Conservation (phyloP, 768 basidiomycete species). For the Russula griseocarnosa region DNA sequence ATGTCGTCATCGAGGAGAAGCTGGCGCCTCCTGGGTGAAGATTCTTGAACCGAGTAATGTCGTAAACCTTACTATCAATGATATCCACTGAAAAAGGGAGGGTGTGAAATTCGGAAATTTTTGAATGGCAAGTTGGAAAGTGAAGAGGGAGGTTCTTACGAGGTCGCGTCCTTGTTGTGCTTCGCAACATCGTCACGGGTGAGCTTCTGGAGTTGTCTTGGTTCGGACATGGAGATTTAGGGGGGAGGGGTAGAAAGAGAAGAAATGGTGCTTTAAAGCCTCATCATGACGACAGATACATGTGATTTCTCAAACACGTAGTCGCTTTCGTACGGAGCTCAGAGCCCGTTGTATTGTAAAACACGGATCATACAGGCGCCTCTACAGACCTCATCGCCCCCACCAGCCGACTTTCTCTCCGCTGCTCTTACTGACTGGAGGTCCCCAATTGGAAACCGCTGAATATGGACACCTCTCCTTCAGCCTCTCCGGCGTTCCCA, state of each 20-base stretch:
- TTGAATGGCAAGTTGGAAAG: neutral
- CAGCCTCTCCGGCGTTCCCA: constrained; percentile 53
- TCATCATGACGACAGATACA: neutral
- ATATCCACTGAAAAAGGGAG: constrained; percentile 67
- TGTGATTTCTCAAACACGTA: constrained; percentile 4
- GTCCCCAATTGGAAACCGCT: neutral
- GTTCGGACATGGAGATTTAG: constrained; percentile 29
- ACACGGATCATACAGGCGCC: too few species aligned
- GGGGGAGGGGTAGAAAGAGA: neutral
- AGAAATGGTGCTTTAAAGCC: neutral
- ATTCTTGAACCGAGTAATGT: constrained; percentile 72
- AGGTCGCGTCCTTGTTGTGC: constrained; percentile 77
- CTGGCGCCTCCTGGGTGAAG: constrained; percentile 81
- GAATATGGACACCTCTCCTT: constrained; percentile 30
- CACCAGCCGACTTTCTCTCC: too few species aligned
- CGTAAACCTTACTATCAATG: constrained; percentile 80
- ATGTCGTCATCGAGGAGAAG: constrained; percentile 73
- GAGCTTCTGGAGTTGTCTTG: constrained; percentile 43
- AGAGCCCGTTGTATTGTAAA: too few species aligned
- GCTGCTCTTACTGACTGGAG: too few species aligned
- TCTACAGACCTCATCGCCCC: too few species aligned
- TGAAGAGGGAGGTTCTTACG: constrained; percentile 38
- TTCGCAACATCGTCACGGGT: constrained; percentile 70
- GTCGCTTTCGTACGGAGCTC: too few species aligned
- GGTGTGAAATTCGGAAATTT: neutral